These are phyloP conservation scores for Pelargonium cotyledonis DNA, from an alignment of 441 rosid genomes.

Conservation along the genomic window DNA sequence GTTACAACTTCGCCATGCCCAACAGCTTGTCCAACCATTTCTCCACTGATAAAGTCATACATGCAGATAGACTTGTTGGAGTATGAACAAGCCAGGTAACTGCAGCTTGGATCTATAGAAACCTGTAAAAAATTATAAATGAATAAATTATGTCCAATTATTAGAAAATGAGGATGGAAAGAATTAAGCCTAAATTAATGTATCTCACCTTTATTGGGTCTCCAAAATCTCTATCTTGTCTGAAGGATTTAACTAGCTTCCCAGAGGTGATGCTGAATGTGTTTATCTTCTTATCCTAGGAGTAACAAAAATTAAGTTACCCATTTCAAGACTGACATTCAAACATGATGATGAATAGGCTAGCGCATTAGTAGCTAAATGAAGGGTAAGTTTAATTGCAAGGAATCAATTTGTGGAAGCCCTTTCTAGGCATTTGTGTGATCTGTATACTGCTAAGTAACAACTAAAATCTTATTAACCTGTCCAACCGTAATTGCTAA, in stretches of 20 bases:
- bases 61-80: constrained; percentile 69
- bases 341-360: background rate
- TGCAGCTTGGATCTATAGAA: constrained; percentile 72
- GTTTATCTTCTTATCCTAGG: constrained; percentile 78
- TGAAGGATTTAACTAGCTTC: constrained; percentile 66
- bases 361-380: background rate
- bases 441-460: constrained; percentile 11
- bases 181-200: constrained; percentile 12
- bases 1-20: constrained; percentile 81
- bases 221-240: constrained; percentile 63
- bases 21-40: constrained; percentile 58
- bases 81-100: constrained; percentile 64
- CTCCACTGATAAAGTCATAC: constrained; percentile 57
- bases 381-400: constrained; percentile 6
- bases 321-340: constrained; percentile 8
- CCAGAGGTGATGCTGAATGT: constrained; percentile 53
- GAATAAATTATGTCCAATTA: constrained; percentile 17
- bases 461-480: constrained; percentile 34
- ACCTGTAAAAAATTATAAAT: constrained; percentile 40
- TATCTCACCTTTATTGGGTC: constrained; percentile 63
- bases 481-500: constrained; percentile 75
- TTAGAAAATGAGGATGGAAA: constrained; percentile 16
- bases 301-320: constrained; percentile 13
- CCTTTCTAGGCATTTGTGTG: constrained; percentile 3
- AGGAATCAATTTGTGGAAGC: constrained; percentile 4